Conservation (phyloP, 805 yeast species). For the Nakazawaea holstii region DNA sequence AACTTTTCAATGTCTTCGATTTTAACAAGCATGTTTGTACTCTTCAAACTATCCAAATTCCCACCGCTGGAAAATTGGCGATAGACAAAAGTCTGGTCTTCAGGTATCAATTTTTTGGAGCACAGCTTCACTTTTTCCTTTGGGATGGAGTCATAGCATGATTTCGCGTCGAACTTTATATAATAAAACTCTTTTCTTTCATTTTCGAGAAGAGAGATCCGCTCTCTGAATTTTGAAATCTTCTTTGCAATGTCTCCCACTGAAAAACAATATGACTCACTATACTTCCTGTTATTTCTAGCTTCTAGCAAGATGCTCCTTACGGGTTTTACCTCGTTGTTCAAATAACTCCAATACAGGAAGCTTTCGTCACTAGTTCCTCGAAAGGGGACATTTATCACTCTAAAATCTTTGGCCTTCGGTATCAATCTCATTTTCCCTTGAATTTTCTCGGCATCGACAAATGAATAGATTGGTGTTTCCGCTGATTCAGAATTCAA, state of each 20-base stretch:
- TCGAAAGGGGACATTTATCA: constrained; percentile 49
- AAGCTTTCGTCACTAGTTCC: constrained; percentile 28
- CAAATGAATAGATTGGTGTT: constrained; percentile 11
- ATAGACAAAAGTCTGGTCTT: constrained; percentile 1
- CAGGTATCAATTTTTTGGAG: constrained; percentile 25
- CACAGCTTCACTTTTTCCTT: constrained; percentile 33
- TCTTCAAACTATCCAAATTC: constrained; percentile 12
- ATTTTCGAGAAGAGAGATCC: constrained; percentile 15
- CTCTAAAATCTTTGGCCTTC: constrained; percentile 53
- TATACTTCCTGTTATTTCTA: constrained; percentile 16
- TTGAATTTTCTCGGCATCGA: constrained; percentile 21
- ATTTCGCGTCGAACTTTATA: constrained; percentile 68
- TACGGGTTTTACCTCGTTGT: constrained; percentile 38
- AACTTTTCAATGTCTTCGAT: constrained; percentile 12
- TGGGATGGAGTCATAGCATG: constrained; percentile 74
- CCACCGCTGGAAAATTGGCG: constrained; percentile 9
- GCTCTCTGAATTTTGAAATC: constrained; percentile 32
- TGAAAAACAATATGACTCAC: constrained; percentile 23
- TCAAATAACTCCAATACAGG: constrained; percentile 28
- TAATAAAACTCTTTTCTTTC: constrained; percentile 36
- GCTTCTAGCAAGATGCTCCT: constrained; percentile 29
- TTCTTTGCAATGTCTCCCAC: constrained; percentile 37
- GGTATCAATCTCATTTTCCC: constrained; percentile 54
- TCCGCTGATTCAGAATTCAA: constrained; percentile 21
- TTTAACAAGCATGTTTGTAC: constrained; percentile 10